Percentiles rank a stretch among this genome's conserved stretches.
Conservation (phyloP, 164 flowering plant species). For the Echeveria elegans region DNA sequence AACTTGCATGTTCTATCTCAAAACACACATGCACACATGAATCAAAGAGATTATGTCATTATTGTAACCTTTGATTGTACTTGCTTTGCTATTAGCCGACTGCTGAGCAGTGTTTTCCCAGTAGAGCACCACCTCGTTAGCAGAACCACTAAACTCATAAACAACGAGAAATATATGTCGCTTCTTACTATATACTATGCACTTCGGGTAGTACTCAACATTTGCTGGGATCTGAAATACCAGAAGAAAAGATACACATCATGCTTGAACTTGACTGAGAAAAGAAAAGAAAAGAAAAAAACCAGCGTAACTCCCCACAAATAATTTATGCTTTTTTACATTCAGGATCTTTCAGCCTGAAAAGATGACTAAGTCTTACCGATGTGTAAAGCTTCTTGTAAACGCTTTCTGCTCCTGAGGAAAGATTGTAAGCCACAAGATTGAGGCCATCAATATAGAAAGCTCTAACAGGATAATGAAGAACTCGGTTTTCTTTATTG, state of each 20-base stretch:
- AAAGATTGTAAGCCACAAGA: conserved; percentile 85
- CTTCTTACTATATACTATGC: conserved; percentile 64
- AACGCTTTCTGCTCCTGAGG: conserved; percentile 65
- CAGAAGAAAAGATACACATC: background rate
- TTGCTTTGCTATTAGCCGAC: conserved; percentile 54
- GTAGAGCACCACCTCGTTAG: conserved; percentile 78
- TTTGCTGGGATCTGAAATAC: conserved; percentile 65
- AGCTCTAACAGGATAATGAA: conserved; percentile 93
- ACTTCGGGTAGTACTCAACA: conserved; percentile 60
- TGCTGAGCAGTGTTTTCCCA: conserved; percentile 76
- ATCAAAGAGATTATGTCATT: background rate
- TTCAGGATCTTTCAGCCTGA: background rate
- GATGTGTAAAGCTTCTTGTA: conserved; percentile 83
- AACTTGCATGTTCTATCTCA: background rate
- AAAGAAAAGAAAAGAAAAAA: background rate
- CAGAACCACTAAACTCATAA: conserved; percentile 68
- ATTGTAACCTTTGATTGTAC: conserved; percentile 63
- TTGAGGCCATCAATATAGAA: conserved; percentile 81
- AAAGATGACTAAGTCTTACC: conserved; percentile 28
- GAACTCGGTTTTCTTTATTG: conserved; percentile 80
- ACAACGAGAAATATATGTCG: conserved; percentile 78
- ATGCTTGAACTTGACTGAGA: background rate
- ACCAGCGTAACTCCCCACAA: background rate
- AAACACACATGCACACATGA: background rate
- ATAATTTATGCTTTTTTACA: conserved; percentile 1